Percentiles rank a stretch among this genome's conserved stretches.
phyloP scores from a whole-genome alignment of 2,329 filamentous ascomycete species.

The Diaporthe helianthi region DNA sequence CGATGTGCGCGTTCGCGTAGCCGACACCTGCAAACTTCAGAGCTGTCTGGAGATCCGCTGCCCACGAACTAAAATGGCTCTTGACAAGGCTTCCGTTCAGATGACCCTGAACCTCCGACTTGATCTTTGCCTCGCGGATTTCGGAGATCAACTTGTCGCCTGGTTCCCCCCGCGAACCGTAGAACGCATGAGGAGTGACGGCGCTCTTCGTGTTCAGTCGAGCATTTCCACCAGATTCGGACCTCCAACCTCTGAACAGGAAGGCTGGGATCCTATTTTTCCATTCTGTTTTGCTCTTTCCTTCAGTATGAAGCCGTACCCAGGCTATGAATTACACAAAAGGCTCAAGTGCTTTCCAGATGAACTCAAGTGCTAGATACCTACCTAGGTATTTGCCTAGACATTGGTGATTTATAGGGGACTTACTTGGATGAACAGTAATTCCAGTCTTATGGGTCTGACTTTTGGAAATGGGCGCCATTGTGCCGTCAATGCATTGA shows the following conservation, averaged over 20 bases:
- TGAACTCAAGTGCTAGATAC: too few species aligned
- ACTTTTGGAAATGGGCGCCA: not conserved
- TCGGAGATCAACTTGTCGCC: not conserved
- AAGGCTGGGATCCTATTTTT: not conserved
- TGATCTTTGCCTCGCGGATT: not conserved
- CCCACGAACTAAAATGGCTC: conserved; percentile 11
- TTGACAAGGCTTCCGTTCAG: not conserved
- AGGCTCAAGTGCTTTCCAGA: too few species aligned
- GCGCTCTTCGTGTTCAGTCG: not conserved
- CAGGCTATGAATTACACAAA: not conserved
- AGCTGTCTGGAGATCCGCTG: not conserved
- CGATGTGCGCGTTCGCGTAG: not conserved
- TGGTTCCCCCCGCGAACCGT: not conserved
- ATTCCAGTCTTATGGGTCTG: not conserved
- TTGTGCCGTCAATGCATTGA: not conserved
- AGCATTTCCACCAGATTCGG: not conserved
- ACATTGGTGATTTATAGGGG: too few species aligned
- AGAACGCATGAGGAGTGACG: conserved; percentile 8
- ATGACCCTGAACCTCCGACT: not conserved
- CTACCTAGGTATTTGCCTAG: not conserved
- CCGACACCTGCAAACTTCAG: not conserved
- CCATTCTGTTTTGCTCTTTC: not conserved
- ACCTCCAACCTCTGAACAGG: not conserved
- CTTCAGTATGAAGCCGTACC: not conserved
- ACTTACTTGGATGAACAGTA: not conserved